Evolutionary conservation across 1,284 basidiomycete genomes (phyloP).

Genomic region (Fomitiporia mediterranea): DNA sequence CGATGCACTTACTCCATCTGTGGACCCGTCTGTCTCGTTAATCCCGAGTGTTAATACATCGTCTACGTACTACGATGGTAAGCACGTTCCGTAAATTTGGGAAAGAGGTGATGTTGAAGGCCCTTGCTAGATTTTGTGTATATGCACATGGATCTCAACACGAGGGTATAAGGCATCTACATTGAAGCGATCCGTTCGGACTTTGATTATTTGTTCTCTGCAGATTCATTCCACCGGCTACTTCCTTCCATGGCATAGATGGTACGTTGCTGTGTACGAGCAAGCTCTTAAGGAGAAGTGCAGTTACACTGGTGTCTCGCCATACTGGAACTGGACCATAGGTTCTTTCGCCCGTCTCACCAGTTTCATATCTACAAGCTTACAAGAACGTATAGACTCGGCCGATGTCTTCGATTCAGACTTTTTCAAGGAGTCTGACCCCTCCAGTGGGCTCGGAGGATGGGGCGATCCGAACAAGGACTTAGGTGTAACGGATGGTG

Average conservation of each 20-base stretch:
- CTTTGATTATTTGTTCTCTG: neutral
- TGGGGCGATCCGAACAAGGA: conserved; percentile 35
- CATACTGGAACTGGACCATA: conserved; percentile 39
- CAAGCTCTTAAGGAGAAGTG: conserved; percentile 31
- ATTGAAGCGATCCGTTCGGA: neutral
- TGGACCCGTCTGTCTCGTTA: conserved; percentile 27
- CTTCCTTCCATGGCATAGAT: conserved; percentile 39
- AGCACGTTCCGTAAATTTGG: neutral
- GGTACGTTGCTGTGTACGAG: conserved; percentile 33
- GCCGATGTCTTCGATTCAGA: conserved; percentile 29
- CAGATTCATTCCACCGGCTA: conserved; percentile 36
- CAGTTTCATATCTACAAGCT: neutral
- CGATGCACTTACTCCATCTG: conserved; percentile 25
- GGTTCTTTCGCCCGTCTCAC: conserved; percentile 24
- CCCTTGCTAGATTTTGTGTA: conserved; percentile 32
- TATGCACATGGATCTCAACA: conserved; percentile 35
- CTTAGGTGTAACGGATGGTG: conserved; percentile 31
- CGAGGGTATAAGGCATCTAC: conserved; percentile 19
- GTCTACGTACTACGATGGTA: conserved; percentile 34
- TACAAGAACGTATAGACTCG: conserved; percentile 27
- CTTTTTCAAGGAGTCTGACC: conserved; percentile 30
- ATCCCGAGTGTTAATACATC: conserved; percentile 31
- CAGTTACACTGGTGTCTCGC: conserved; percentile 31
- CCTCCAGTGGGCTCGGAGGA: conserved; percentile 33
- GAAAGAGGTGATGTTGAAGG: neutral